Percentiles rank a stretch among this genome's conserved stretches.
Conservation (phyloP, 345 rosid genomes). For the Litchi chinensis region DNA sequence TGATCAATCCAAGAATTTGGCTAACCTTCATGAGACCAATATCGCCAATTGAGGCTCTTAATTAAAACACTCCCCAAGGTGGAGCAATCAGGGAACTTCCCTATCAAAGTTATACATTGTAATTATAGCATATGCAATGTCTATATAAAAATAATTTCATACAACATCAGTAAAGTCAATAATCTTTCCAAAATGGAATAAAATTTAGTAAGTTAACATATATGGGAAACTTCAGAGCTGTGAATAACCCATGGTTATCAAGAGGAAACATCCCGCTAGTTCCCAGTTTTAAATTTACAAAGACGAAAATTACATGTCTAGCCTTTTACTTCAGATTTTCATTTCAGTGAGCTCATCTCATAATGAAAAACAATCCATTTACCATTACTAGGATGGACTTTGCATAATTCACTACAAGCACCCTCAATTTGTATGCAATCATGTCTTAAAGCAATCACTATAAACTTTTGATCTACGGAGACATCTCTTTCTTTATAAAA, state of each 20-base stretch:
- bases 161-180: not conserved
- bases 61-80: slow-evolving; percentile 68
- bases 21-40: slow-evolving; percentile 37
- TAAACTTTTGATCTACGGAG: not conserved
- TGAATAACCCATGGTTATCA: not conserved
- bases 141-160: not conserved
- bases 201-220: not conserved
- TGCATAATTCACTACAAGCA: not conserved
- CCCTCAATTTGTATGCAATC: not conserved
- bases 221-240: not conserved
- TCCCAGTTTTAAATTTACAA: not conserved
- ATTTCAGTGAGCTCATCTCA: not conserved
- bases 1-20: slow-evolving; percentile 57
- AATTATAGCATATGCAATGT: not conserved
- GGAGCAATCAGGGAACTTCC: slow-evolving; percentile 61
- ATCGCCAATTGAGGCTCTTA: slow-evolving; percentile 50
- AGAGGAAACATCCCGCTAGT: not conserved
- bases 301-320: not conserved
- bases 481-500: not conserved
- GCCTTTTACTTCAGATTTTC: not conserved
- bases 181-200: not conserved
- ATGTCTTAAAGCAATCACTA: not conserved
- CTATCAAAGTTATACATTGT: slow-evolving; percentile 35
- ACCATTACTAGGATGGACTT: not conserved
- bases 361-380: not conserved